phyloP scores from a whole-genome alignment of 768 basidiomycete species.

The Termitomyces sp. region DNA sequence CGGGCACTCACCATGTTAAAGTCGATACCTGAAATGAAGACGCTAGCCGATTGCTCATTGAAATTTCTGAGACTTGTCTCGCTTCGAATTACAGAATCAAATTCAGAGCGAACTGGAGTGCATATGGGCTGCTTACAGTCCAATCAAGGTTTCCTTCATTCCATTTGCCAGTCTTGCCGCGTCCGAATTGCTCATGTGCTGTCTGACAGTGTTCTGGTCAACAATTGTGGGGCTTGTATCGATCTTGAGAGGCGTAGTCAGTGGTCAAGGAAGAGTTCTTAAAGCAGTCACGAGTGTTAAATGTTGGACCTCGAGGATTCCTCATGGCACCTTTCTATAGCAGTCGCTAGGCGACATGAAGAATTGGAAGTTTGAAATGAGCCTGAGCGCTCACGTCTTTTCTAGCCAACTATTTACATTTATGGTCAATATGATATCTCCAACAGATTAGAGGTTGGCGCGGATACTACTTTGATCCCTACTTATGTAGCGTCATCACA shows the following conservation, averaged over 20 bases:
- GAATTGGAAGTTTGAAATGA: neutral
- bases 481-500: neutral
- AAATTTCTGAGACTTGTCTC: conserved; percentile 28
- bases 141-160: conserved; percentile 18
- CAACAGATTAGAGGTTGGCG: neutral
- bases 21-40: conserved; percentile 24
- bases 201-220: neutral
- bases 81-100: conserved; percentile 20
- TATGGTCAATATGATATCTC: conserved; percentile 5
- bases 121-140: conserved; percentile 17
- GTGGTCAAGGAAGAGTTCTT: neutral
- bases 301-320: conserved; percentile 16
- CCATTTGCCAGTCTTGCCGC: neutral
- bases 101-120: neutral
- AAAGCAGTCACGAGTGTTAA: neutral
- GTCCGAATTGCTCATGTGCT: neutral
- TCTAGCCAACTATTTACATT: conserved; percentile 1
- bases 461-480: neutral
- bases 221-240: neutral
- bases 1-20: conserved; percentile 27
- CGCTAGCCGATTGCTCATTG: conserved; percentile 27
- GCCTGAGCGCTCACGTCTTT: conserved; percentile 5
- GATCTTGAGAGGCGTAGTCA: conserved; percentile 3
- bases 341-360: neutral
- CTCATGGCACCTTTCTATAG: conserved; percentile 15